Base-by-base conservation (phyloP, 1,284 basidiomycete genomes). In the Microbotryum saponariae region DNA sequence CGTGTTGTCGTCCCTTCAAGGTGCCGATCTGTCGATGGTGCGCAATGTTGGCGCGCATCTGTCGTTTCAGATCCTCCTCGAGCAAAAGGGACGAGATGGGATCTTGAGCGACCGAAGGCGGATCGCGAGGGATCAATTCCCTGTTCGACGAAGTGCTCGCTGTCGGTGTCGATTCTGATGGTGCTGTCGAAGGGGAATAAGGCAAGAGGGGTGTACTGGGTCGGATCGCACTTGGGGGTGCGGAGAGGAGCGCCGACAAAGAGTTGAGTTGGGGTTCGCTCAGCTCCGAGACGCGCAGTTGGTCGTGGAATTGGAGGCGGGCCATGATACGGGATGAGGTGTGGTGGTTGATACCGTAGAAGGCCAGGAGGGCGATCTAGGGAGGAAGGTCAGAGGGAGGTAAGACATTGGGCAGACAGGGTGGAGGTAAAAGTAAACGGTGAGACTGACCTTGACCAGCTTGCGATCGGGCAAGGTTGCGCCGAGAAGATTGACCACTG, bases 21-120 rank as follows among this genome's bases (percentile, higher is more conserved):
- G 84, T 89, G 54, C 91, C 91, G 75, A 94, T 90, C 80, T 86
- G 86, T 65, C 89, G 80, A 76, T 91, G 86, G 76, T 92, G 91
- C 10, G 84, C 85, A 75, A 94, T 91, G 73, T 93, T 91, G 73
- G 91, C 90, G 75, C 83, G 81, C 68, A 91, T 79, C 72, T 87
- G 82, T 65, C 87, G 80, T 72, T 80, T 82, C 70, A 91, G 78
- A 74, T 94, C 91, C 25, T 85, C 81, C 77, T 93, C 90, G 69
- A 92, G 85, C 76, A 84, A 84, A 68, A 94, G 76, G 56, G 82
- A 81, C 68, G 83, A 81, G 64, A 94, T 77, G 2, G 82, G 80
- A 74, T 90, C 87, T 14, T 64, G 56, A 18, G 63, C 9, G 31
- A 56, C 45, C 46, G 58, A 57, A 42, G 61, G 67, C 46, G 63